A percentile compares a stretch with the other conserved stretches of the same genome.
phyloP scores from a whole-genome alignment of 148 eudicot species.

The Silene uniflora region DNA sequence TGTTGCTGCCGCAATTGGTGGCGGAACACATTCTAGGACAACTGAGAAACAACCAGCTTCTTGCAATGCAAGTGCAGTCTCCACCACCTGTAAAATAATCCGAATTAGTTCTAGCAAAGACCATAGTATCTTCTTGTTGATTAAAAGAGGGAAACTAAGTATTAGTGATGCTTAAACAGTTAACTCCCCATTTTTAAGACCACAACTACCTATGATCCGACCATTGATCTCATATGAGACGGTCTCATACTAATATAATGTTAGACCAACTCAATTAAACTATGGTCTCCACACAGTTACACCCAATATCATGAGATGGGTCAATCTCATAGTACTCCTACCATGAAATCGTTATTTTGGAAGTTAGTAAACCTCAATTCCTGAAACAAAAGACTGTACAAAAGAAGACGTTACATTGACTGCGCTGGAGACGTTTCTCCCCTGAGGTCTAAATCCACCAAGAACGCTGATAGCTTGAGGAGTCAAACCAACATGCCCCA shows the following conservation, averaged over 20 bases:
- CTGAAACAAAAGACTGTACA: neutral
- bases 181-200: neutral
- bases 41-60: slow-evolving; percentile 94
- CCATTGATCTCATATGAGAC: too few species aligned
- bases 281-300: too few species aligned
- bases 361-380: too few species aligned
- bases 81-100: slow-evolving; percentile 62
- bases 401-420: slow-evolving; percentile 51
- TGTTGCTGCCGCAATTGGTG: slow-evolving; percentile 93
- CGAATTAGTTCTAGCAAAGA: slow-evolving; percentile 6
- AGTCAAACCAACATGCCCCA: slow-evolving; percentile 92
- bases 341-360: too few species aligned
- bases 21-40: slow-evolving; percentile 90
- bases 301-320: too few species aligned
- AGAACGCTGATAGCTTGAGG: slow-evolving; percentile 97
- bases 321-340: too few species aligned
- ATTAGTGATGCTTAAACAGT: neutral
- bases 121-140: neutral
- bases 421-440: slow-evolving; percentile 74
- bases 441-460: slow-evolving; percentile 97
- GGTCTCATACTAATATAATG: too few species aligned
- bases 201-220: too few species aligned
- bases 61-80: slow-evolving; percentile 86
- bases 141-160: too few species aligned
- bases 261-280: too few species aligned